Evolutionary conservation across 2,329 filamentous ascomycete genomes (phyloP).

Genomic region (Pseudogymnoascus sp.): DNA sequence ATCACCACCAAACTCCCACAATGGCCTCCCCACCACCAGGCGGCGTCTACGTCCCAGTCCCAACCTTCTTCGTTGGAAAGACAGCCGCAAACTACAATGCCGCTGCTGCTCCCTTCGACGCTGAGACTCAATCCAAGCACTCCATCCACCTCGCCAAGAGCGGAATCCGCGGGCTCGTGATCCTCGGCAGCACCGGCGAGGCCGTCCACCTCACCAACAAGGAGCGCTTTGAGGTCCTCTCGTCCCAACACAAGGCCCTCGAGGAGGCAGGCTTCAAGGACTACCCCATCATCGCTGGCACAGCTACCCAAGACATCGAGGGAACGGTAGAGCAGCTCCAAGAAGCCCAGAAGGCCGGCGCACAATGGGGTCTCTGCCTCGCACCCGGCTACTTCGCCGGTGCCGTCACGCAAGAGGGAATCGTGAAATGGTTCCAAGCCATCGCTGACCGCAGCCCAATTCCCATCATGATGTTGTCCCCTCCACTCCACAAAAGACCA

Average conservation of each 20-base stretch:
- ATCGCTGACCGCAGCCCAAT: slow-evolving; percentile 53
- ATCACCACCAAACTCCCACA: background rate
- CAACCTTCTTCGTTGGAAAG: slow-evolving; percentile 47
- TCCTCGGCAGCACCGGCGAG: slow-evolving; percentile 55
- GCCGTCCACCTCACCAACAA: slow-evolving; percentile 49
- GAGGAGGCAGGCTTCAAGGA: slow-evolving; percentile 46
- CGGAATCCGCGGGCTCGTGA: slow-evolving; percentile 51
- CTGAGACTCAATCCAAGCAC: slow-evolving; percentile 48
- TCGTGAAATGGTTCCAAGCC: slow-evolving; percentile 51
- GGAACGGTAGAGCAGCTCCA: slow-evolving; percentile 44
- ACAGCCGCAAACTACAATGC: slow-evolving; percentile 21
- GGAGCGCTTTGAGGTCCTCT: slow-evolving; percentile 47
- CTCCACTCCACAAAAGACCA: background rate
- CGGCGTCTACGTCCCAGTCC: slow-evolving; percentile 39
- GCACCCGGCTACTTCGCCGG: slow-evolving; percentile 57
- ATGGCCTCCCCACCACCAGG: slow-evolving; percentile 24
- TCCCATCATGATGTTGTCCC: slow-evolving; percentile 46
- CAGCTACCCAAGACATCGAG: slow-evolving; percentile 46
- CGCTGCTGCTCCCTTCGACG: slow-evolving; percentile 36
- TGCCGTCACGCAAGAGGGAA: slow-evolving; percentile 47
- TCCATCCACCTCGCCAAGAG: slow-evolving; percentile 49
- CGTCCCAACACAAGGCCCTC: slow-evolving; percentile 43
- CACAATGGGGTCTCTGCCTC: slow-evolving; percentile 54
- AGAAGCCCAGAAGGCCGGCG: slow-evolving; percentile 45
- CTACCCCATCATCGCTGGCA: slow-evolving; percentile 52